Base-by-base conservation (phyloP, 108 stramenopile genomes). In the Parietichytrium sp. region DNA sequence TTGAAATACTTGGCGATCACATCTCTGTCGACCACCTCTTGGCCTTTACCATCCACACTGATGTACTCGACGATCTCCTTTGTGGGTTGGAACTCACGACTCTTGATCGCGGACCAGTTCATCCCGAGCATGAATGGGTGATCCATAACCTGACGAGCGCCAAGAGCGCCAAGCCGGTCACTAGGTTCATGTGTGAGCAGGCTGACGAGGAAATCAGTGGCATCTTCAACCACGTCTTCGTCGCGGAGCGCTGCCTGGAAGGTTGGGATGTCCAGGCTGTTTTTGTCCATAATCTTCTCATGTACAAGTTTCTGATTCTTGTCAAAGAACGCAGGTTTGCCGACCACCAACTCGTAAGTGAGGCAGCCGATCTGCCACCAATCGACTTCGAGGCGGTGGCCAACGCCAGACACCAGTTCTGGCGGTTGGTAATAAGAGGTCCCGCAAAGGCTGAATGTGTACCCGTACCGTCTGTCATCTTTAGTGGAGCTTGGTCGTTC, bases 371-470 rank as follows among this genome's bases (percentile, higher is more conserved):
- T 20, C 27, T 51, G 51, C 79, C 79, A 80, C 51, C 51, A 80
- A 52, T 80, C 79, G 10, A 80, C 79, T 30, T 18, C 45, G 15
- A 51, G n/a, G 6, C 29, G 29, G 36, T 80, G 51, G 4, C 26
- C 12, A 4, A 20, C 51, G 52, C 79, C 79, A 29, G 83, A 31
- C 2, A 87, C 54, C 12, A 85, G 47, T 49, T 87, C 86, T 13
- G 86, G 86, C 16, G 85, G 54, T 83, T 83, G 83, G 82, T 87
- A 87, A 16, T 83, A 72, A 15, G 81, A 52, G 15, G 86, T 85
- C 15, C 86, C 86, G 48, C 85, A 84, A 8, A 72, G 80, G 54
- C 83, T 84, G 81, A 55, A 83, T 23, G 86, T 51, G 49, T 51
- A 29, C 13, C 18, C 48, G 7, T 49, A 72, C 38, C 61, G 61